Evolutionary conservation across 345 rosid genomes (phyloP).

Genomic region (Boechera divaricarpa): DNA sequence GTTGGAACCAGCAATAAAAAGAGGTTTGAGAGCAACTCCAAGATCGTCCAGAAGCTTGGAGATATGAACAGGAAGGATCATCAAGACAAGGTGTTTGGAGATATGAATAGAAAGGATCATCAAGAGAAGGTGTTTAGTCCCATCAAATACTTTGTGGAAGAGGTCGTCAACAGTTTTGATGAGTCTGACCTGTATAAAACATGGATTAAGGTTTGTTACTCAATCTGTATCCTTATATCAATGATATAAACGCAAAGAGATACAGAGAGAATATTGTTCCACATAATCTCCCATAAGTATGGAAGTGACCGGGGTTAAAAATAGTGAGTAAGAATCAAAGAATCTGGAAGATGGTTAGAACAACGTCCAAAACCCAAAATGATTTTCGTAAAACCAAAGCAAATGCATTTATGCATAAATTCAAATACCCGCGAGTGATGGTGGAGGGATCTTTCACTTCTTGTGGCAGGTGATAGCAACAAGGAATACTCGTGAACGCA

Average conservation of each 20-base stretch:
- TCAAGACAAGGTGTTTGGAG: slow-evolving; percentile 41
- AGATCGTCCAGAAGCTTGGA: slow-evolving; percentile 55
- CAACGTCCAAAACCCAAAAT: not conserved
- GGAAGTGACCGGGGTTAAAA: not conserved
- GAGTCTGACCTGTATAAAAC: slow-evolving; percentile 87
- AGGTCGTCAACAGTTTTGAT: slow-evolving; percentile 80
- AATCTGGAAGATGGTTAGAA: not conserved
- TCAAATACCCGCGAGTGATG: slow-evolving; percentile 43
- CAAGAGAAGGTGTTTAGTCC: slow-evolving; percentile 68
- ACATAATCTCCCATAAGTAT: slow-evolving; percentile 17
- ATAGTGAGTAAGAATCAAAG: not conserved
- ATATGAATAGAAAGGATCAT: slow-evolving; percentile 45
- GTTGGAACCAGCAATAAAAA: slow-evolving; percentile 63
- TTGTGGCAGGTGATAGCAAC: slow-evolving; percentile 81
- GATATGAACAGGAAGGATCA: slow-evolving; percentile 48
- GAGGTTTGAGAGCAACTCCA: slow-evolving; percentile 56
- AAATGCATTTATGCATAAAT: slow-evolving; percentile 8
- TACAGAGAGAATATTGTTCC: not conserved
- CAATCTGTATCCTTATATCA: slow-evolving; percentile 14
- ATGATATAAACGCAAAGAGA: not conserved
- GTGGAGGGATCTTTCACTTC: slow-evolving; percentile 28
- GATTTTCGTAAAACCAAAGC: not conserved
- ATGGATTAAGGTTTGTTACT: slow-evolving; percentile 73
- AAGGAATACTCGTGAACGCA: slow-evolving; percentile 87
- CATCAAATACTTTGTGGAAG: slow-evolving; percentile 85